Percentiles rank a stretch among this genome's conserved stretches.
Conservation (phyloP, 371 early-diverging fungal genomes). For the Mortierella sp. region DNA sequence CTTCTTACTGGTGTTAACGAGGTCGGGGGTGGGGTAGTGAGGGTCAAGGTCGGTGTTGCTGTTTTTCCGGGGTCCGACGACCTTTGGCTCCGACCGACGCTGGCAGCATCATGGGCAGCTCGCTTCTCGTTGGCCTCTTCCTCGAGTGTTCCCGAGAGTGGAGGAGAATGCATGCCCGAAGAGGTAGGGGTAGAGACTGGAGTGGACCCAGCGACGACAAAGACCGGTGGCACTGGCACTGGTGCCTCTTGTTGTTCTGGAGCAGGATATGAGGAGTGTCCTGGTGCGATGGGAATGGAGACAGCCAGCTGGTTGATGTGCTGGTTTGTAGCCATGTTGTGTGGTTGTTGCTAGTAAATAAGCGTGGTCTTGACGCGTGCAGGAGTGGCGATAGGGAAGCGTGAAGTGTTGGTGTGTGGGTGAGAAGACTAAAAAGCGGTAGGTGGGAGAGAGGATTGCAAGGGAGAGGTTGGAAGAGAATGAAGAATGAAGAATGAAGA, state of each 20-base stretch:
- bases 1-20: not conserved
- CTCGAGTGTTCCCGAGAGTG: constrained; percentile 37
- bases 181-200: constrained; percentile 34
- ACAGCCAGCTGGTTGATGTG: constrained; percentile 25
- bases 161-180: constrained; percentile 53
- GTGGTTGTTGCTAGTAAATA: not conserved
- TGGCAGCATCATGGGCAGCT: constrained; percentile 12
- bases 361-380: not conserved
- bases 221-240: not conserved
- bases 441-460: not conserved
- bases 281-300: constrained; percentile 19
- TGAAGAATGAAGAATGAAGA: not conserved
- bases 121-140: constrained; percentile 32
- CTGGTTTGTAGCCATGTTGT: constrained; percentile 26
- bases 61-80: not conserved
- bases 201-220: constrained; percentile 10
- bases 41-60: not conserved
- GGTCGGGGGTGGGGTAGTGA: not conserved
- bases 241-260: not conserved
- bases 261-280: not conserved
- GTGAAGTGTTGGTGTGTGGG: not conserved
- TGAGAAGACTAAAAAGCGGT: not conserved
- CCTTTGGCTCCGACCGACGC: not conserved
- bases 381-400: not conserved
- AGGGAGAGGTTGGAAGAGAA: not conserved